A percentile compares a stretch with the other conserved stretches of the same genome.
These are phyloP conservation scores for Chamaenerion angustifolium DNA, from an alignment of 345 rosid species.

Conservation along the genomic window DNA sequence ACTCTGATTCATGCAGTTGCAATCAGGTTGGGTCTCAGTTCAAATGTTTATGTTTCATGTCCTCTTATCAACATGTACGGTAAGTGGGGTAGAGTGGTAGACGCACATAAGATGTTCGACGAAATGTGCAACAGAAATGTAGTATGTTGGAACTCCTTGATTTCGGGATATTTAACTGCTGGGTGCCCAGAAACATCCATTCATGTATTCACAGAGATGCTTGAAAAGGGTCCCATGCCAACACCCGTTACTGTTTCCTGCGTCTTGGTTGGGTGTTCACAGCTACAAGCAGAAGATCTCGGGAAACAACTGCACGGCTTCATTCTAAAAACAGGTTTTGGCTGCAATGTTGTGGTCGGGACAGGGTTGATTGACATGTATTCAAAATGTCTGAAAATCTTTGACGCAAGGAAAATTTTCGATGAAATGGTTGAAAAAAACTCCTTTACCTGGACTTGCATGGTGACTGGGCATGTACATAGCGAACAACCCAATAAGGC, in stretches of 20 bases:
- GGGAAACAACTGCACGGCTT: slow-evolving; percentile 22
- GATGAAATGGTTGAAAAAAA: slow-evolving; percentile 13
- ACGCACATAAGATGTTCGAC: slow-evolving; percentile 16
- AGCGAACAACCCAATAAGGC: slow-evolving; percentile 15
- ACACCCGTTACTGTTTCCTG: slow-evolving; percentile 9
- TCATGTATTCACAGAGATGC: slow-evolving; percentile 13
- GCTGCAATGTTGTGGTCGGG: slow-evolving; percentile 17
- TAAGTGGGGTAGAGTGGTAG: slow-evolving; percentile 8
- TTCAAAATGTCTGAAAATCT: slow-evolving; percentile 13
- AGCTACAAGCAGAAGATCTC: slow-evolving; percentile 12
- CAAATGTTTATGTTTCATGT: slow-evolving; percentile 17
- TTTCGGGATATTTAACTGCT: slow-evolving; percentile 19
- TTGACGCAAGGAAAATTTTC: slow-evolving; percentile 14
- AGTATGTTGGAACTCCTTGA: slow-evolving; percentile 23
- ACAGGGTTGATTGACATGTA: slow-evolving; percentile 23
- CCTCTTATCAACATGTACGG: slow-evolving; percentile 21
- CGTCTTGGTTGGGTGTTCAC: slow-evolving; percentile 18
- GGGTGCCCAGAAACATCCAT: slow-evolving; percentile 6
- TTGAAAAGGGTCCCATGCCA: slow-evolving; percentile 5
- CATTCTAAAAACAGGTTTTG: slow-evolving; percentile 16
- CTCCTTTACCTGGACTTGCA: slow-evolving; percentile 20
- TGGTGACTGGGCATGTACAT: slow-evolving; percentile 18
- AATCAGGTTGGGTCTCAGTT: slow-evolving; percentile 17
- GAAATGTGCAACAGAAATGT: slow-evolving; percentile 16
- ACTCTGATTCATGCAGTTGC: slow-evolving; percentile 17